Conservation (phyloP, 352 stramenopile genomes). For the Blastocystis hominis region DNA sequence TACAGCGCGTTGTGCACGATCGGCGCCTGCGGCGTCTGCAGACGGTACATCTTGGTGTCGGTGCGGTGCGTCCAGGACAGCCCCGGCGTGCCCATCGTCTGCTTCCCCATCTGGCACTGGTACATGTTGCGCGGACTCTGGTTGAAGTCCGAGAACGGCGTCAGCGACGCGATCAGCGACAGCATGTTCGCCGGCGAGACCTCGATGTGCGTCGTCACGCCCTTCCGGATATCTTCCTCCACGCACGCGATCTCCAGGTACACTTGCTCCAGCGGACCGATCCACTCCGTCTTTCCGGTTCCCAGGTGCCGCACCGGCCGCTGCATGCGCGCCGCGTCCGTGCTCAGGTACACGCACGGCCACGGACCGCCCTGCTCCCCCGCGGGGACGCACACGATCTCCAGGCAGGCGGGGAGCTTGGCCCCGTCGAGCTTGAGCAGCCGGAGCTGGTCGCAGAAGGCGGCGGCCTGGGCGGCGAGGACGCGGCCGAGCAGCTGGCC, state of each 20-base stretch:
- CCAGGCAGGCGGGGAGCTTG: not conserved
- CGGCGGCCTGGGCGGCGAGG: not conserved
- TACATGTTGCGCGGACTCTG: conserved; percentile 99
- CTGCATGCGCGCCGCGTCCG: conserved; percentile 83
- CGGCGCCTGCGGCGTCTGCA: conserved; percentile 91
- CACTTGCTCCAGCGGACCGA: conserved; percentile 90
- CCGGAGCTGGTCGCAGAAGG: conserved; percentile 27
- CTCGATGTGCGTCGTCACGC: conserved; percentile 91
- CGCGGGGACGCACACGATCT: conserved; percentile 42
- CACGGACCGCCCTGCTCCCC: conserved; percentile 76
- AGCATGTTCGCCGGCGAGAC: conserved; percentile 98
- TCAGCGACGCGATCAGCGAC: conserved; percentile 92
- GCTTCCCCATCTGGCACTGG: conserved; percentile 99
- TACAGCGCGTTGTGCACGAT: conserved; percentile 92
- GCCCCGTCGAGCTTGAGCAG: not conserved
- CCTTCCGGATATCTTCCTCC: conserved; percentile 79
- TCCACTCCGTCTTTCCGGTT: conserved; percentile 83
- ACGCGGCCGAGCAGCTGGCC: conserved; percentile 2
- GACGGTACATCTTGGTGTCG: conserved; percentile 98
- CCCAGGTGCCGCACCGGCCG: conserved; percentile 79
- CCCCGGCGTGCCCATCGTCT: conserved; percentile 97
- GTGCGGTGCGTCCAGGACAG: conserved; percentile 86
- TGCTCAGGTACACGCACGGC: conserved; percentile 90
- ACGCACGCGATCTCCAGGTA: conserved; percentile 60
- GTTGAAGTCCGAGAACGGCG: conserved; percentile 98